Evolutionary conservation across 495 filamentous ascomycete species (phyloP).

Genomic region (Penicillium desertorum): DNA sequence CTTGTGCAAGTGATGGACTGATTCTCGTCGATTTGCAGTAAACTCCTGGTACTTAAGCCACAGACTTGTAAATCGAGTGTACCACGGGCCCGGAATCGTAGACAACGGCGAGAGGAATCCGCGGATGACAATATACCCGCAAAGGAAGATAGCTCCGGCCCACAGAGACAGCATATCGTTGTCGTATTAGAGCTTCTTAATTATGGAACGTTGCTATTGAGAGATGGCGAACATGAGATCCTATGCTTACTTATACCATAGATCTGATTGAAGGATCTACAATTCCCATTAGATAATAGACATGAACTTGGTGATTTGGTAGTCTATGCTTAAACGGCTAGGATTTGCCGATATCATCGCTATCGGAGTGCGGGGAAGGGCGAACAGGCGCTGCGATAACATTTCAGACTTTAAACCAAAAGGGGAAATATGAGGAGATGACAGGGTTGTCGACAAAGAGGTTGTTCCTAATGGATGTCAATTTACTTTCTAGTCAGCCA

Average conservation of each 20-base stretch:
- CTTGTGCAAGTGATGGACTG: conserved; percentile 56
- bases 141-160: conserved; percentile 14
- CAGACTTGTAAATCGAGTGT: conserved; percentile 52
- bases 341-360: conserved; percentile 9
- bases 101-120: conserved; percentile 17
- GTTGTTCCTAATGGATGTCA: background rate
- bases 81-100: conserved; percentile 53
- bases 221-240: background rate
- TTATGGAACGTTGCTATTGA: too few relatives aligned
- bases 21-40: conserved; percentile 49
- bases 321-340: background rate
- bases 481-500: background rate
- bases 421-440: conserved; percentile 8
- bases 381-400: background rate
- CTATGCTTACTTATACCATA: conserved; percentile 2
- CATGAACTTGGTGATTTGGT: background rate
- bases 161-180: conserved; percentile 29
- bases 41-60: conserved; percentile 60
- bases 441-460: background rate
- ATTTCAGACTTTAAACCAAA: background rate
- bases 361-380: conserved; percentile 11
- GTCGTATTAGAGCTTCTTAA: background rate
- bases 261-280: background rate
- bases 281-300: conserved; percentile 6
- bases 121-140: conserved; percentile 12